Base-by-base conservation (phyloP, 208 protist genomes). In the Perkinsela sp. region DNA sequence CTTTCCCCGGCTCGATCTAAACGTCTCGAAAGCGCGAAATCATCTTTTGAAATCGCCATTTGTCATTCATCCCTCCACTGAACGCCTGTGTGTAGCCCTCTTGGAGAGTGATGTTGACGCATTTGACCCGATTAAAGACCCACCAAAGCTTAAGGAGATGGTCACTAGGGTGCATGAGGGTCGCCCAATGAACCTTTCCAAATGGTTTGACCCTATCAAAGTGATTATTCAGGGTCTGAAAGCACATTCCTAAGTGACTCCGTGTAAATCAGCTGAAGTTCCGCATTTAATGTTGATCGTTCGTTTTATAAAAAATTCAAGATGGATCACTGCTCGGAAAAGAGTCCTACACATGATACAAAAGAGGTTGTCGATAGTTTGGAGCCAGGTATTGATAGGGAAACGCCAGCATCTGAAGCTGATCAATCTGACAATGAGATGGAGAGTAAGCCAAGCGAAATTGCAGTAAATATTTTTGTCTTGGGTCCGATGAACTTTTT, bases 11-110 rank as follows among this genome's bases (percentile, higher is more conserved):
- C 77, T 98, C 0, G 96, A 98, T 82, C 85, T 95, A 48, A 82
- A 96, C 32, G 96, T 98, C 1, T 90, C 82, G 68, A 97, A 92
- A 67, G 75, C 78, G 6, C 72, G 95, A 6, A 95, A 98, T 71
- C 96, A 99, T 81, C 80, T 99, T 66, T 77, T 98, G 13, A 99
- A 99, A 77, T 78, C 89, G 1, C 96, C 96, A 0, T 99, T 97
- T 69, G 96, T 84, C 75, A 85, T 98, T n/a, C 94, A 97, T 72
- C 94, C 94, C 1, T 83, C 77, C 32, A 96, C 93, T 1, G 76
- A 76, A 15, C 85, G 73, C 1, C 72, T 93, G 0, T 93, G 88
- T 72, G 88, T 84, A 48, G 85, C 88, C 29, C 79, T 93, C 29
- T 74, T 80, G 72, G 88, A 82, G 83, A 72, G 78, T 1, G 73